phyloP scores from a whole-genome alignment of 2,329 filamentous ascomycete genomes.

The Lojkania enalia region DNA sequence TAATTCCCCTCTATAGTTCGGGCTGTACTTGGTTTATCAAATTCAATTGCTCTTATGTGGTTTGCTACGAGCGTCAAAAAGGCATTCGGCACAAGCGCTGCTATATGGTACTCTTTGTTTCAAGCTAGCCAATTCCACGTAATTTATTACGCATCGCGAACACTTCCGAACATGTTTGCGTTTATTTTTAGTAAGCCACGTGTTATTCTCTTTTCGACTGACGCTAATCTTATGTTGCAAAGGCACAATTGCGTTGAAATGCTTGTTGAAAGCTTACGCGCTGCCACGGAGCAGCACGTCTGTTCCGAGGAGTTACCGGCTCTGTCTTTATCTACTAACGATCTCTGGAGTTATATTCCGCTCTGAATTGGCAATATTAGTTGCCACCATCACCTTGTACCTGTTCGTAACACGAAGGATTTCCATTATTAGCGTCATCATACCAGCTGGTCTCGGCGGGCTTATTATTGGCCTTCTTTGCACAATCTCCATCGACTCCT shows the following conservation, averaged over 20 bases:
- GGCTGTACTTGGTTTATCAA: slow-evolving; percentile 75
- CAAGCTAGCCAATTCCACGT: slow-evolving; percentile 88
- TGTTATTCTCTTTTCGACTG: too few species aligned
- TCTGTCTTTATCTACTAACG: slow-evolving; percentile 75
- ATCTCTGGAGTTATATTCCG: slow-evolving; percentile 84
- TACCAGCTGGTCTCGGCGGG: slow-evolving; percentile 68
- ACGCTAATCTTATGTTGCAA: not conserved
- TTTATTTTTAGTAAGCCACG: slow-evolving; percentile 77
- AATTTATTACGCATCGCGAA: slow-evolving; percentile 88
- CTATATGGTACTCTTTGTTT: slow-evolving; percentile 78
- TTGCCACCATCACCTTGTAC: slow-evolving; percentile 68
- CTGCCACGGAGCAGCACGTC: slow-evolving; percentile 38
- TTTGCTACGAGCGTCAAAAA: slow-evolving; percentile 66
- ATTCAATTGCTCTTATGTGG: slow-evolving; percentile 68
- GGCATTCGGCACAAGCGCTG: slow-evolving; percentile 69
- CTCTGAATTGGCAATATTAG: slow-evolving; percentile 82
- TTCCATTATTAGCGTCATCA: slow-evolving; percentile 59
- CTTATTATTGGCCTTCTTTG: slow-evolving; percentile 67
- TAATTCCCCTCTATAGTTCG: slow-evolving; percentile 57
- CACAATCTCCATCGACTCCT: slow-evolving; percentile 81
- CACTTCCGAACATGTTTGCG: slow-evolving; percentile 95
- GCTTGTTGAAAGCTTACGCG: slow-evolving; percentile 54
- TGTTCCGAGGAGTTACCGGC: slow-evolving; percentile 56
- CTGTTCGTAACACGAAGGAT: slow-evolving; percentile 62
- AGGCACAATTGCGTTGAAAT: slow-evolving; percentile 68